These are phyloP conservation scores for Ensete glaucum DNA, from an alignment of 176 grass and related monocot species.

Conservation along the genomic window DNA sequence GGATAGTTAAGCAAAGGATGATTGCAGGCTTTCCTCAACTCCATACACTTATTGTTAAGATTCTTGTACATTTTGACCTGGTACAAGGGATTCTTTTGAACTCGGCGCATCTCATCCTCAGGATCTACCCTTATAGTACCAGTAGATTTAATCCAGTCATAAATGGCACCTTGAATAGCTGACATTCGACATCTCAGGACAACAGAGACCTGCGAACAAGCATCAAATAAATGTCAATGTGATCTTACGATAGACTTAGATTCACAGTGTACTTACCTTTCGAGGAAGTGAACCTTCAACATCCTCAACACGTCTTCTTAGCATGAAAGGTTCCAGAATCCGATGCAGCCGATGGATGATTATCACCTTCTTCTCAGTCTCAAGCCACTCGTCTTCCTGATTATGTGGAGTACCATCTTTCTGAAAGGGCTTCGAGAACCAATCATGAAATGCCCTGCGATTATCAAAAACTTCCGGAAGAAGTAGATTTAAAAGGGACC, in stretches of 20 bases:
- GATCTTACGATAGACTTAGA: not conserved
- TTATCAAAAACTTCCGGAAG: slow-evolving; percentile 99
- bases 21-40: slow-evolving; percentile 97
- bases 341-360: slow-evolving; percentile 95
- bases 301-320: slow-evolving; percentile 90
- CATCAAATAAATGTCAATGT: slow-evolving; percentile 21
- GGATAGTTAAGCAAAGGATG: slow-evolving; percentile 91
- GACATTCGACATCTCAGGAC: slow-evolving; percentile 98
- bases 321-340: slow-evolving; percentile 99
- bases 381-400: slow-evolving; percentile 91
- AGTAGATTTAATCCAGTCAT: slow-evolving; percentile 99
- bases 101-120: slow-evolving; percentile 65
- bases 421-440: slow-evolving; percentile 98
- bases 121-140: slow-evolving; percentile 99
- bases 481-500: slow-evolving; percentile 94
- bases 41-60: slow-evolving; percentile 99
- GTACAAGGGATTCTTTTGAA: slow-evolving; percentile 78
- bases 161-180: slow-evolving; percentile 82
- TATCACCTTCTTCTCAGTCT: slow-evolving; percentile 98
- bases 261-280: slow-evolving; percentile 45
- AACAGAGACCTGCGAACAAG: slow-evolving; percentile 58
- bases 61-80: slow-evolving; percentile 80
- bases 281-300: slow-evolving; percentile 97
- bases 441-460: slow-evolving; percentile 97
- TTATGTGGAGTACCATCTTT: slow-evolving; percentile 55